Evolutionary conservation across 2,329 filamentous ascomycete genomes (phyloP), one percentile per base, ranked within the genome.

Genomic region (Ilyonectria destructans): DNA sequence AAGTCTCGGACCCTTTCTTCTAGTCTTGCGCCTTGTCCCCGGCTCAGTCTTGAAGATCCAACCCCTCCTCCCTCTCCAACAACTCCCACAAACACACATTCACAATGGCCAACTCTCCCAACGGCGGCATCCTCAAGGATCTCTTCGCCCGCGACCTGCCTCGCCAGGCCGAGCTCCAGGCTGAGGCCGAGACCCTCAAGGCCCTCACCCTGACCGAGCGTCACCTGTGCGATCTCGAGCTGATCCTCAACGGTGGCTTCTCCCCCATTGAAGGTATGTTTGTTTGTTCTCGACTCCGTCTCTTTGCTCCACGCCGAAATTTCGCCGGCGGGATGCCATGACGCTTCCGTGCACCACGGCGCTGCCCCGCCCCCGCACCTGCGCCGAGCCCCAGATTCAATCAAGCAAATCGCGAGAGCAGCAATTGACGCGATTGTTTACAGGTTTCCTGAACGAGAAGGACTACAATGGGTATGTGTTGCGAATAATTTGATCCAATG

Each of bases 181-280:
- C 89, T 54, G 96, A 99, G 85, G 93, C 96, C 48, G 95, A 97
- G 87, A 92, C 81, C 35, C 91, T 98, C 52, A 94, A 95, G 43
- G 93, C 96, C 43, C 88, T 99, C 75, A 85, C 92, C 68, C 91
- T 99, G 74, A 93, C 90, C 58, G 96, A 99, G 88, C 92, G 96
- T 78, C 96, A 99, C 85, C 91, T 99, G 57, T 99, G 96, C 85
- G 96, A 99, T 88, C 89, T 99, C 75, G 96, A 99, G 85, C 85
- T 99, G 84, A 95, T 99, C 79, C 91, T 99, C 83, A 98, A 95
- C 83, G 96, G 96, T 81, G 96, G 96, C 74, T 99, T 99, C 87
- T 98, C 95, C 73, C 96, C 96, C 67, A 90, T 99, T 46, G 96
- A 99, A 90, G 96, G 95, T 97, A 75, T 59, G 72, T 58, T 40